A percentile compares a stretch with the other conserved stretches of the same genome.
phyloP scores from a whole-genome alignment of 305 asterid genomes.

The Coffea humblotiana region DNA sequence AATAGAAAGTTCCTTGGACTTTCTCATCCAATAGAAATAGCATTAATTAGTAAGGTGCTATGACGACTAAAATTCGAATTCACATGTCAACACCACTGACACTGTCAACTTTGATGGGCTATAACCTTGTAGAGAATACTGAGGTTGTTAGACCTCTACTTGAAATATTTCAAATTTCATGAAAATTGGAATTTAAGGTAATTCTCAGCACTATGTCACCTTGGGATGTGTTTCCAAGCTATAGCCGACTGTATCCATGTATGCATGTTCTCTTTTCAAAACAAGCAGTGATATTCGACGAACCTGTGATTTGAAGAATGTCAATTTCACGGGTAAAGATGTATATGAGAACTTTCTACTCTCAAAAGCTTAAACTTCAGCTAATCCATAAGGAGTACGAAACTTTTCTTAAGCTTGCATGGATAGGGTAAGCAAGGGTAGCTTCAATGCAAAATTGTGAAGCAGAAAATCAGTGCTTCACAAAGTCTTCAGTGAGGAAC shows the following conservation, averaged over 20 bases:
- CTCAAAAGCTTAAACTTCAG: slow-evolving; percentile 8
- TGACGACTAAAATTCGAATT: neutral
- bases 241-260: slow-evolving; percentile 73
- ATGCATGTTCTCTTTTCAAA: slow-evolving; percentile 73
- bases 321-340: slow-evolving; percentile 17
- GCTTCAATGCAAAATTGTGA: neutral
- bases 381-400: neutral
- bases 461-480: neutral
- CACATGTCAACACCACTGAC: neutral
- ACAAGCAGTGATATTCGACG: slow-evolving; percentile 90
- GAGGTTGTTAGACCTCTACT: neutral
- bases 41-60: neutral
- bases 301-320: slow-evolving; percentile 57
- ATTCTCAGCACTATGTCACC: slow-evolving; percentile 34
- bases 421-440: neutral
- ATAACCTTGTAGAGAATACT: neutral
- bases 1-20: neutral
- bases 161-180: neutral
- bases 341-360: slow-evolving; percentile 3
- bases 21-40: slow-evolving; percentile 5
- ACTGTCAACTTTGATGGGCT: neutral
- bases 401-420: neutral
- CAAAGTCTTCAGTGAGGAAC: neutral
- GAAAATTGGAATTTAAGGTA: neutral
- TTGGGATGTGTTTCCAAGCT: slow-evolving; percentile 67